phyloP scores from a whole-genome alignment of 805 yeast species.

The Ogataea saltuana region DNA sequence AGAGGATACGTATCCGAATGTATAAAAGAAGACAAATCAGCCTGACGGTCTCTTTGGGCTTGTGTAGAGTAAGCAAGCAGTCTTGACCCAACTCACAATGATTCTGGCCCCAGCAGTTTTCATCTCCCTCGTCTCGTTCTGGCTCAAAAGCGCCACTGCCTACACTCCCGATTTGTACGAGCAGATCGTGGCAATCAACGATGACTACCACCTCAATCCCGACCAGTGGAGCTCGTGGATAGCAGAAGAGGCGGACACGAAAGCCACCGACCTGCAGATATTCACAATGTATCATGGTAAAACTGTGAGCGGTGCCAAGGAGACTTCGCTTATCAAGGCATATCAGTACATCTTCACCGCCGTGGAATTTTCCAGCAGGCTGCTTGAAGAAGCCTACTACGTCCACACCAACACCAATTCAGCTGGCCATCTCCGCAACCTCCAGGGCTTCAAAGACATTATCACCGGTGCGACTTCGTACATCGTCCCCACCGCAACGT shows the following conservation, averaged over 20 bases:
- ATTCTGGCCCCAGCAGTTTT: neutral
- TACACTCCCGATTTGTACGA: slow-evolving; percentile 10
- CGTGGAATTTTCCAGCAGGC: slow-evolving; percentile 15
- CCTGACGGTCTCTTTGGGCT: neutral
- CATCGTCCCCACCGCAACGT: slow-evolving; percentile 1
- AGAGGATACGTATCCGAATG: neutral
- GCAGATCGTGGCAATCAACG: slow-evolving; percentile 13
- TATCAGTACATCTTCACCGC: slow-evolving; percentile 18
- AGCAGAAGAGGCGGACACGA: slow-evolving; percentile 7
- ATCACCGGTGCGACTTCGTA: slow-evolving; percentile 7
- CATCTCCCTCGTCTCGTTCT: neutral
- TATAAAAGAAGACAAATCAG: neutral
- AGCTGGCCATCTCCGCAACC: slow-evolving; percentile 8
- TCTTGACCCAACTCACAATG: neutral
- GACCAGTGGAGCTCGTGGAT: slow-evolving; percentile 16
- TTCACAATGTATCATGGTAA: slow-evolving; percentile 9
- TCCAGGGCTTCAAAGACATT: slow-evolving; percentile 12
- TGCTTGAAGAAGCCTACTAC: slow-evolving; percentile 16
- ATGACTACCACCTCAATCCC: slow-evolving; percentile 15
- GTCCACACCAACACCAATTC: slow-evolving; percentile 18
- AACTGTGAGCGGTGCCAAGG: slow-evolving; percentile 4
- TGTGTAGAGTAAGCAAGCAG: neutral
- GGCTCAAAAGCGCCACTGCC: neutral
- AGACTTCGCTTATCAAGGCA: slow-evolving; percentile 10
- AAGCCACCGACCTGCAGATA: slow-evolving; percentile 8